These are phyloP conservation scores for Plenodomus biglobosus DNA, from an alignment of 2,329 filamentous ascomycete genomes.

Conservation along the genomic window DNA sequence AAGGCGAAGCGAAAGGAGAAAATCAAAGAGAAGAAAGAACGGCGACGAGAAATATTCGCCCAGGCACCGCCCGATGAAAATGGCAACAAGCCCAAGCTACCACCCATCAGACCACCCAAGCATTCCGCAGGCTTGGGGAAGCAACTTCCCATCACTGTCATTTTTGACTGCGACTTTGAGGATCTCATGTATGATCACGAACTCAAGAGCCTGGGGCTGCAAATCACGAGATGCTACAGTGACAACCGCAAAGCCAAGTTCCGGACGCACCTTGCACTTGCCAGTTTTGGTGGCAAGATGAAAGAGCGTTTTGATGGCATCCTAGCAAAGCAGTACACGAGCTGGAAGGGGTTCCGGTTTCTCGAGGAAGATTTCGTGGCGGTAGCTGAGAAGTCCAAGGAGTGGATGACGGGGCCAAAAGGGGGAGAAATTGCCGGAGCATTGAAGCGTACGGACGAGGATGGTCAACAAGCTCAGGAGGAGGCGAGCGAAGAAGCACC, in stretches of 20 bases:
- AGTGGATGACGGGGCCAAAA: constrained; percentile 63
- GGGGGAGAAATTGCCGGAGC: constrained; percentile 63
- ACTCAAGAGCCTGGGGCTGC: constrained; percentile 75
- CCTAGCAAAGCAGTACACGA: constrained; percentile 68
- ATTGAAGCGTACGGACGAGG: constrained; percentile 46
- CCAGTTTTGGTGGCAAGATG: constrained; percentile 73
- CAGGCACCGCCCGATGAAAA: constrained; percentile 37
- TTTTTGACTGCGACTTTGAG: constrained; percentile 93
- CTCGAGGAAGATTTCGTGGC: constrained; percentile 72
- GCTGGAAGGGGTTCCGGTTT: constrained; percentile 79
- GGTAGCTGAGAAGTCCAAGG: constrained; percentile 66
- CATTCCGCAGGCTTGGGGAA: constrained; percentile 43
- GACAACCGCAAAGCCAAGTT: constrained; percentile 74
- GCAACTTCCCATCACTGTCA: constrained; percentile 73
- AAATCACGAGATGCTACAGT: constrained; percentile 86
- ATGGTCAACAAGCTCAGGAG: constrained; percentile 47
- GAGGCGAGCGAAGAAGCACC: constrained; percentile 14
- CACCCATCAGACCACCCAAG: constrained; percentile 20
- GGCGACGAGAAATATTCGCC: constrained; percentile 50
- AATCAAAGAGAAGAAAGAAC: constrained; percentile 54
- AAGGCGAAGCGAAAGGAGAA: constrained; percentile 62
- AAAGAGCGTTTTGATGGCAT: constrained; percentile 78
- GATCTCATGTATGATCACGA: constrained; percentile 86
- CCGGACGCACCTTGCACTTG: constrained; percentile 72
- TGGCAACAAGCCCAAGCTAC: constrained; percentile 17